Percentiles rank a stretch among this genome's conserved stretches.
phyloP scores from a whole-genome alignment of 1,284 basidiomycete species.

The Heimioporus retisporus region DNA sequence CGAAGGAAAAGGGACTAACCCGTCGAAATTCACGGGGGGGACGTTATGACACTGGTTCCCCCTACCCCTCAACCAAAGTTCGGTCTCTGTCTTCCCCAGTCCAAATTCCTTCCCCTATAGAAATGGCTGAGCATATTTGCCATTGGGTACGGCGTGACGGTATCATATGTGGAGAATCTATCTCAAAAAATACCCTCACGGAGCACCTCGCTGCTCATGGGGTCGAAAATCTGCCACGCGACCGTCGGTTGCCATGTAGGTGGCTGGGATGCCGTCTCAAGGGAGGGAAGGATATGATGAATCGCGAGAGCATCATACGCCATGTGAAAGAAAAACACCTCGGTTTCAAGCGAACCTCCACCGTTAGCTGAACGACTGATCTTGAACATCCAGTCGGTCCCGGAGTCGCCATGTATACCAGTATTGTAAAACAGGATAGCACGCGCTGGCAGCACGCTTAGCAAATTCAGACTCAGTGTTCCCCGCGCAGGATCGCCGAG shows the following conservation, averaged over 20 bases:
- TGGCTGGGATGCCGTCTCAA: constrained; percentile 29
- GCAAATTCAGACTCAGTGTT: not conserved
- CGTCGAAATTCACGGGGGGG: no score
- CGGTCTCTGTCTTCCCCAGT: no score
- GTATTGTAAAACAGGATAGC: no score
- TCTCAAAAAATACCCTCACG: constrained; percentile 12
- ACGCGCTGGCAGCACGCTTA: not conserved
- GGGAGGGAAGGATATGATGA: constrained; percentile 12
- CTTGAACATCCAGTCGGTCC: no score
- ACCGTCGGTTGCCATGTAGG: not conserved
- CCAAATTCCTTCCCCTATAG: no score
- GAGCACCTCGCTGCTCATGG: constrained; percentile 27
- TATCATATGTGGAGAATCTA: constrained; percentile 5
- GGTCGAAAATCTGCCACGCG: not conserved
- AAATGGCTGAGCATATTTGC: constrained; percentile 9
- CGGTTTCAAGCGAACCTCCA: constrained; percentile 20
- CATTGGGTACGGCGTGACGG: constrained; percentile 18
- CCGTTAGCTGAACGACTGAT: not conserved
- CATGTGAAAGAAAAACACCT: constrained; percentile 36
- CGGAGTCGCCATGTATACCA: no score
- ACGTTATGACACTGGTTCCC: no score
- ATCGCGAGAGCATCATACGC: constrained; percentile 33
- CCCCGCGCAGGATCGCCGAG: not conserved
- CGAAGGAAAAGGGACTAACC: no score
- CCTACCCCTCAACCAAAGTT: no score